Evolutionary conservation across 805 yeast genomes (phyloP).

Genomic region (Zygoascus ofunaensis): DNA sequence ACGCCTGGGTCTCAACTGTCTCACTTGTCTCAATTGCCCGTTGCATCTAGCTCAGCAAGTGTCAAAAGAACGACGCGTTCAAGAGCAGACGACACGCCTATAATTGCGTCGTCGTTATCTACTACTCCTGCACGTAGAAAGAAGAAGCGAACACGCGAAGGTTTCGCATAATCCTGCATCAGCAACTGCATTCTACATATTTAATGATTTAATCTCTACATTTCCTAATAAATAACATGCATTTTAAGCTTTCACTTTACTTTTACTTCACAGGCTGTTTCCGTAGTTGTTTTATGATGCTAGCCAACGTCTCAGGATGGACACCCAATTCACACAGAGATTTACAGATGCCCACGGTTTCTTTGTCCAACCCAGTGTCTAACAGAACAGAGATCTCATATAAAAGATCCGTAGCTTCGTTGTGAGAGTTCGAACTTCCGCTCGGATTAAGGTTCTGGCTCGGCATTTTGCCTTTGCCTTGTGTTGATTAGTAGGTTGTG

Average conservation of each 20-base stretch:
- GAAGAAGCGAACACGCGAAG: background rate
- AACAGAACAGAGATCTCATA: conserved; percentile 26
- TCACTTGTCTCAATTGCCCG: no score
- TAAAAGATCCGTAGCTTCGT: conserved; percentile 5
- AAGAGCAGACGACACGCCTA: background rate
- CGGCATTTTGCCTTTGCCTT: no score
- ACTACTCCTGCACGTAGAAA: background rate
- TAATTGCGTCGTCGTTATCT: background rate
- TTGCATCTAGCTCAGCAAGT: background rate
- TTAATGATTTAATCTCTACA: background rate
- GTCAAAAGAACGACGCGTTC: background rate
- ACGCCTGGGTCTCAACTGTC: no score
- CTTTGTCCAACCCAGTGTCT: conserved; percentile 21
- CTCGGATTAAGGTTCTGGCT: no score
- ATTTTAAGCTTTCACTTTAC: no score
- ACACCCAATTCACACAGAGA: conserved; percentile 27
- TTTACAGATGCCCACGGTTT: conserved; percentile 20
- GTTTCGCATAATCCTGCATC: no score
- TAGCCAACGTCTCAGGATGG: conserved; percentile 24
- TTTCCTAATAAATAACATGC: no score
- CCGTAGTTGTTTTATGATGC: background rate
- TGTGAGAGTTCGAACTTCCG: background rate
- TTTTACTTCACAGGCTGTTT: background rate
- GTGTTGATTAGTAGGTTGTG: no score
- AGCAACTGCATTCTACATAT: background rate